Conservation (phyloP, 768 basidiomycete genomes). For the Russula griseocarnosa region DNA sequence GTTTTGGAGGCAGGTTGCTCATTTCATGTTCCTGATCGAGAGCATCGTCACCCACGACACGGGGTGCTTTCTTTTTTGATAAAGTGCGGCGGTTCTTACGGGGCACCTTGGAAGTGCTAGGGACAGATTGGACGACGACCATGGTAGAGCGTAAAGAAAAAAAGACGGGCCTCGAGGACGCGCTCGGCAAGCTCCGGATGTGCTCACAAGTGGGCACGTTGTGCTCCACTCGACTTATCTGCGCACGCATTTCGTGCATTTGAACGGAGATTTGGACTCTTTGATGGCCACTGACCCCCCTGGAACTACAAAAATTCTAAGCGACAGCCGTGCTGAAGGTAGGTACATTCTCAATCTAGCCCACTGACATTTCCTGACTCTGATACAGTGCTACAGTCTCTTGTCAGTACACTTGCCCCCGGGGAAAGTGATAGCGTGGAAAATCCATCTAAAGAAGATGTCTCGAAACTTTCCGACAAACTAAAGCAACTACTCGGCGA, state of each 20-base stretch:
- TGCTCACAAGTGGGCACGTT: neutral
- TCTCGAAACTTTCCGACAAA: conserved; percentile 54
- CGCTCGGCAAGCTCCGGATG: conserved; percentile 10
- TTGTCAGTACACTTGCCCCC: conserved; percentile 39
- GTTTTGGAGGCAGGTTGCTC: neutral
- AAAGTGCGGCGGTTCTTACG: conserved; percentile 42
- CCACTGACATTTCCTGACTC: conserved; percentile 1
- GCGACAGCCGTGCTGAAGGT: conserved; percentile 22
- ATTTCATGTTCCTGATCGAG: conserved; percentile 20
- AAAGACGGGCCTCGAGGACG: neutral
- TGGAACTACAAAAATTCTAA: conserved; percentile 5
- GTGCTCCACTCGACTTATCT: neutral
- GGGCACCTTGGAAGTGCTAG: conserved; percentile 34
- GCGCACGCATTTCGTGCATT: neutral
- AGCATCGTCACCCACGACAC: conserved; percentile 6
- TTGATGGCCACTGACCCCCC: conserved; percentile 16
- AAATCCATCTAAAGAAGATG: conserved; percentile 46
- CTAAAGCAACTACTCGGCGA: conserved; percentile 55
- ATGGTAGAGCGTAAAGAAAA: conserved; percentile 27
- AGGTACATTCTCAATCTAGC: neutral
- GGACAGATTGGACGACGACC: conserved; percentile 42
- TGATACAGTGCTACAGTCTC: conserved; percentile 39
- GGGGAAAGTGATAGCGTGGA: conserved; percentile 14
- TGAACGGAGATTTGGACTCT: neutral
- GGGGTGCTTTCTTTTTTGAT: conserved; percentile 43